A percentile compares a stretch with the other conserved stretches of the same genome.
phyloP scores from a whole-genome alignment of 2,329 filamentous ascomycete genomes.

The Ophiostoma quercus region DNA sequence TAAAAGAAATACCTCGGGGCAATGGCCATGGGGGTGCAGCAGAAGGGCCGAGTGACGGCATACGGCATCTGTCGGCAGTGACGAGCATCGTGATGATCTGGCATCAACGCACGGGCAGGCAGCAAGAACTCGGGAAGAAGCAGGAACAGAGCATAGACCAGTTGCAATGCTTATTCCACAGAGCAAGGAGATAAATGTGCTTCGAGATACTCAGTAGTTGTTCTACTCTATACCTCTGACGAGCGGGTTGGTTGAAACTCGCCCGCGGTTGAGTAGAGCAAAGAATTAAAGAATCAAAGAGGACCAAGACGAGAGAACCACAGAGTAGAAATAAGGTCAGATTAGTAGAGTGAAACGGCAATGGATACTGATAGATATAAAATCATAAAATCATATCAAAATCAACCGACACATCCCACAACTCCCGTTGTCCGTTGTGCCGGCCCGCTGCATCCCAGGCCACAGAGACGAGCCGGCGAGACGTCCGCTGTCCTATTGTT shows the following conservation, averaged over 20 bases:
- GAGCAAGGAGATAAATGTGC: neutral
- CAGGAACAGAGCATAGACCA: slow-evolving; percentile 1
- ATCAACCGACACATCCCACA: too few relatives aligned
- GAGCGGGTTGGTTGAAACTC: neutral
- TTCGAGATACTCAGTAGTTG: neutral
- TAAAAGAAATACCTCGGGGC: neutral
- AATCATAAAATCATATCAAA: neutral
- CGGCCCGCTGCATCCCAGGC: neutral
- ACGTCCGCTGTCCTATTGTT: neutral
- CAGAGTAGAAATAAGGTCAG: neutral
- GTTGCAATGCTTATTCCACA: neutral
- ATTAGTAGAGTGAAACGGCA: neutral
- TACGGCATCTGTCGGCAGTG: neutral
- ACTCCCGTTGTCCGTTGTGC: neutral
- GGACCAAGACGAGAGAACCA: neutral
- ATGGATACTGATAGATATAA: neutral
- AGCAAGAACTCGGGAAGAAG: neutral
- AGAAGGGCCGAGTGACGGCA: neutral
- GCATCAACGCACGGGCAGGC: neutral
- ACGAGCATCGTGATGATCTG: neutral
- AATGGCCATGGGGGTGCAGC: neutral
- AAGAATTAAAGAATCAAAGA: neutral
- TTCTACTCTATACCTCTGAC: neutral
- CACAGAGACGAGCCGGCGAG: neutral
- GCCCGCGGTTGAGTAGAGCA: neutral